Evolutionary conservation across 169 alveolate species (phyloP), one percentile per base, ranked within the genome.

Genomic region (Cyclospora cayetanensis): DNA sequence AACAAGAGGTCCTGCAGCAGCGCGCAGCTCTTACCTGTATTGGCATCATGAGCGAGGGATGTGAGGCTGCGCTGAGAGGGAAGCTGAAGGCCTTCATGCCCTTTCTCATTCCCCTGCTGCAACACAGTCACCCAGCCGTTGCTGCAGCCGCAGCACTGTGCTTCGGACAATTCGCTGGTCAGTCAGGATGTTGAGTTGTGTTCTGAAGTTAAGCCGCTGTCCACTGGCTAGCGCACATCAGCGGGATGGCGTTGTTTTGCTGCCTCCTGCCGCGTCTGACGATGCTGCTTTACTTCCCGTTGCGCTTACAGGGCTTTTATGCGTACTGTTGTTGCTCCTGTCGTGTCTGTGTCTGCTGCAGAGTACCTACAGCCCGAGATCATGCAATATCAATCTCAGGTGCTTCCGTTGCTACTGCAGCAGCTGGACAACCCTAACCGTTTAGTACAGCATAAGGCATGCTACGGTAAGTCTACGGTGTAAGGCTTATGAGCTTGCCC

Each of bases 21-120:
- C 39, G 72, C 52, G 89, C 89, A 4, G 89, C 89, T 4, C 72
- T 79, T 31, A 60, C 43, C 31, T 29, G 39, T 12, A 31, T 79
- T 9, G 89, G 89, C 46, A 79, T 79, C 42, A 79, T 79, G 89
- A 79, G 89, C 72, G 89, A 79, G 50, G 89, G 89, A 29, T 79
- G 89, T 60, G 89, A 79, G 41, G 89, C 66, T n/a, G 74, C 41
- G 35, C 39, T 79, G 72, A 39, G 89, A 22, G 43, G 89, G 29
- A 79, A 79, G 27, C 20, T 79, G 37, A 43, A 50, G 34, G 15
- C 18, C 89, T 31, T 79, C 68, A 22, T 50, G 70, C 89, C 68
- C 31, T 50, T 79, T 34, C 46, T 79, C 72, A 42, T 79, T 27
- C 53, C 66, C 27, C 66, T 50, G 35, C 74, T 60, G 35, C 35